Conservation (phyloP, 306 rosid species). For the Purshia tridentata region DNA sequence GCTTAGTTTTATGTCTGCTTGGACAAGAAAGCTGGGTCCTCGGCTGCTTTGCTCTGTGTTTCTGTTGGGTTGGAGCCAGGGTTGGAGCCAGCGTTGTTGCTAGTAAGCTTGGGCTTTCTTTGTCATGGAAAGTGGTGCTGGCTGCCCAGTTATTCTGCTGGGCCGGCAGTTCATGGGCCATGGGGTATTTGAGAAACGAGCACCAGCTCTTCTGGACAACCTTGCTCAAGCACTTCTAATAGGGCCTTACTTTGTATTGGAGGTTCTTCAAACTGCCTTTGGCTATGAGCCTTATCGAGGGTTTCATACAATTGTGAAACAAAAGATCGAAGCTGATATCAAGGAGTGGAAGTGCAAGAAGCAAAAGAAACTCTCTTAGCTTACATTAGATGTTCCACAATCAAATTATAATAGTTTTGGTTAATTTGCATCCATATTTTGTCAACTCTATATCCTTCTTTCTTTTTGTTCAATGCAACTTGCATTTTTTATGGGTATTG, state of each 20-base stretch:
- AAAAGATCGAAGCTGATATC: constrained; percentile 49
- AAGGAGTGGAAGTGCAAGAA: constrained; percentile 57
- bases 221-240: constrained; percentile 71
- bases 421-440: too few relatives aligned
- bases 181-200: constrained; percentile 83
- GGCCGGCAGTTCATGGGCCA: constrained; percentile 80
- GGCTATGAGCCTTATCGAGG: constrained; percentile 88
- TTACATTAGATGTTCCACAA: neutral
- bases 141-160: constrained; percentile 67
- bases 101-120: constrained; percentile 38
- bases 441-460: too few relatives aligned
- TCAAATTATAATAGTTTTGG: too few relatives aligned
- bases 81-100: constrained; percentile 53
- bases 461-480: neutral
- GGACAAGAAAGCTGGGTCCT: constrained; percentile 66
- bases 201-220: constrained; percentile 76
- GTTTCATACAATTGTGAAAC: constrained; percentile 50
- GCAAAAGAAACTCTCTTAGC: constrained; percentile 49
- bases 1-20: constrained; percentile 44
- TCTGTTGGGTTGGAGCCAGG: constrained; percentile 64
- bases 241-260: constrained; percentile 77
- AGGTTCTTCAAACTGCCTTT: constrained; percentile 52
- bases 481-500: too few relatives aligned
- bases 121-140: constrained; percentile 66
- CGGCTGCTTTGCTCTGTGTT: constrained; percentile 59